Conservation (phyloP, 1,284 basidiomycete species). For the Leccinum solheimii region DNA sequence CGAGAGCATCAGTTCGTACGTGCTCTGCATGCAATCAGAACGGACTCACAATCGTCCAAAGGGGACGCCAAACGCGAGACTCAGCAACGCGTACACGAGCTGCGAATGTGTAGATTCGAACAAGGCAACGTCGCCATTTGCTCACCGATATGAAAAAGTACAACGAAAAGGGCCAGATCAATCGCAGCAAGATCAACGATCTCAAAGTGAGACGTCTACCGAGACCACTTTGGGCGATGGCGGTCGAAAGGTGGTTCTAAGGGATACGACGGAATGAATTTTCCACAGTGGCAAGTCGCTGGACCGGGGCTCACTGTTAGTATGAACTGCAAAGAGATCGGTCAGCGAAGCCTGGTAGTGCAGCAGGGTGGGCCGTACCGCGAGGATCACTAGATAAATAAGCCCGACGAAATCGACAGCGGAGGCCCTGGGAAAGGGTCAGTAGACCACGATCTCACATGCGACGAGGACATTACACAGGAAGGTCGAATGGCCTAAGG, state of each 20-base stretch:
- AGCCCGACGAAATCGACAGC: conserved; percentile 76
- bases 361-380: conserved; percentile 39
- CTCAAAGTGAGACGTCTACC: conserved; percentile 49
- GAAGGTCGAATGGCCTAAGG: conserved; percentile 64
- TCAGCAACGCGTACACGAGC: conserved; percentile 63
- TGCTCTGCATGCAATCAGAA: not conserved
- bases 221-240: conserved; percentile 44
- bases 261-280: not conserved
- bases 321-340: conserved; percentile 37
- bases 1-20: conserved; percentile 1
- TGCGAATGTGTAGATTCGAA: conserved; percentile 10
- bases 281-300: conserved; percentile 5
- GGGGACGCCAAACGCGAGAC: conserved; percentile 64
- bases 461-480: conserved; percentile 44
- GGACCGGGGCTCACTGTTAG: conserved; percentile 37
- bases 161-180: conserved; percentile 51
- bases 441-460: not conserved
- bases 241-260: conserved; percentile 35
- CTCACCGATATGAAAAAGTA: conserved; percentile 66
- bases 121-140: not conserved
- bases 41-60: conserved; percentile 47
- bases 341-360: conserved; percentile 29
- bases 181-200: conserved; percentile 58
- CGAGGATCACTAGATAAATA: conserved; percentile 70
- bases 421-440: conserved; percentile 50